phyloP scores from a whole-genome alignment of 257 asterid genomes.

The Coffea eugenioides region DNA sequence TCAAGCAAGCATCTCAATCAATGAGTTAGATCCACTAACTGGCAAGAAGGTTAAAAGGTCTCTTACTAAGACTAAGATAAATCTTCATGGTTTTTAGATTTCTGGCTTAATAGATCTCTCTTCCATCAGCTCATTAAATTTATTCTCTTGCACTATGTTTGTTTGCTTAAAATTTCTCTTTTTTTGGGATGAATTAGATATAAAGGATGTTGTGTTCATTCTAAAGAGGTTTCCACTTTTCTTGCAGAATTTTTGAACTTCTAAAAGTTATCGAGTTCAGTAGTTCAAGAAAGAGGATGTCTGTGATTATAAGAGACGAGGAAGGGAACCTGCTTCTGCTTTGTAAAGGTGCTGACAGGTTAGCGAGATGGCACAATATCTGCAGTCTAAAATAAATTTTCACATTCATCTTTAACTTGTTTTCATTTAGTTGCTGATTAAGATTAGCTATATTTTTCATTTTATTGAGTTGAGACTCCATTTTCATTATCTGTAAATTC shows the following conservation, averaged over 20 bases:
- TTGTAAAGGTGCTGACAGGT: constrained; percentile 86
- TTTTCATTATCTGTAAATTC: neutral
- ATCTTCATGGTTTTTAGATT: neutral
- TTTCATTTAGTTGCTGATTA: neutral
- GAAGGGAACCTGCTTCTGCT: constrained; percentile 58
- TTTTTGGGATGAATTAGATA: neutral
- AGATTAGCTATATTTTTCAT: neutral
- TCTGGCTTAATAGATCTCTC: neutral
- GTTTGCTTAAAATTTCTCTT: too few relatives aligned
- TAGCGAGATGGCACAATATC: constrained; percentile 19
- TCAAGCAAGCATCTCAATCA: constrained; percentile 53
- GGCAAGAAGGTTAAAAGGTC: constrained; percentile 60
- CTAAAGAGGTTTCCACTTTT: constrained; percentile 7
- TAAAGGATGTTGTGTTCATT: neutral
- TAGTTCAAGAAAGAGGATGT: constrained; percentile 77
- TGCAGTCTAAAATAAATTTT: neutral
- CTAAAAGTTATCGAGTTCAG: constrained; percentile 55
- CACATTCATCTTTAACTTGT: neutral
- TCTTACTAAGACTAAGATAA: neutral
- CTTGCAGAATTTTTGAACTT: constrained; percentile 56
- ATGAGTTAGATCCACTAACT: constrained; percentile 49
- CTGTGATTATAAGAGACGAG: constrained; percentile 60
- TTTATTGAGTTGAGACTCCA: neutral
- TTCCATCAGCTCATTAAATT: neutral
- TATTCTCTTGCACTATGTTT: neutral